Percentiles rank a stretch among this genome's conserved stretches.
phyloP scores from a whole-genome alignment of 148 eudicot species.

The Camellia lanceoleosa region DNA sequence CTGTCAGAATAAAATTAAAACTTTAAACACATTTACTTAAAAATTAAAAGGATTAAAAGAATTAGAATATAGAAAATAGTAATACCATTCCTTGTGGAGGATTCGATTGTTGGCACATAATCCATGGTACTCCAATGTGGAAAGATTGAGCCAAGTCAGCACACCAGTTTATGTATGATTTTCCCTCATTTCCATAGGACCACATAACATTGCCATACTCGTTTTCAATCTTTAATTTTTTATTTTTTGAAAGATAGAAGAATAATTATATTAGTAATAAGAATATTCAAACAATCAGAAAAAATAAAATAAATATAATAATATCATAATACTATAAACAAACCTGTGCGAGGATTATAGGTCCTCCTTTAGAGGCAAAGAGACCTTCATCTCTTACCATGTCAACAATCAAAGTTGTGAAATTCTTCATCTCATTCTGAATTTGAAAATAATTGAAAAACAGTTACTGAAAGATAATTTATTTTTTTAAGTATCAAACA shows the following conservation, averaged over 20 bases:
- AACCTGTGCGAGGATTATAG: slow-evolving; percentile 60
- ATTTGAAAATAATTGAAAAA: neutral
- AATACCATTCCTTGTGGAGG: slow-evolving; percentile 49
- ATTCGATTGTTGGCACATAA: slow-evolving; percentile 53
- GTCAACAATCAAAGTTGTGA: slow-evolving; percentile 42
- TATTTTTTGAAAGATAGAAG: neutral
- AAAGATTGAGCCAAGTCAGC: slow-evolving; percentile 40
- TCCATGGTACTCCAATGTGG: slow-evolving; percentile 52
- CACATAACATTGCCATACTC: slow-evolving; percentile 45
- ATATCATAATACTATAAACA: neutral
- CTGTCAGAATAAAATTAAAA: slow-evolving; percentile 12
- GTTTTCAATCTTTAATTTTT: slow-evolving; percentile 44
- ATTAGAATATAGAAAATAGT: neutral
- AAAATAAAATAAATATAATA: neutral
- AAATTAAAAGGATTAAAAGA: no score
- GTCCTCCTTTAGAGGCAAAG: slow-evolving; percentile 62
- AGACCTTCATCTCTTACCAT: slow-evolving; percentile 42
- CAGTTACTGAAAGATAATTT: neutral
- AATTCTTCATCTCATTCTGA: slow-evolving; percentile 57
- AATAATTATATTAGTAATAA: neutral
- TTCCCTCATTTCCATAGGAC: slow-evolving; percentile 40
- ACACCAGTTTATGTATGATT: slow-evolving; percentile 46
- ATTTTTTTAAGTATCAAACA: neutral
- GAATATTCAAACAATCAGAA: neutral
- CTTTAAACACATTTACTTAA: neutral